Evolutionary conservation across 2,329 filamentous ascomycete species (phyloP), one percentile per base, ranked within the genome.

Genomic region (Diplocarpon mali): DNA sequence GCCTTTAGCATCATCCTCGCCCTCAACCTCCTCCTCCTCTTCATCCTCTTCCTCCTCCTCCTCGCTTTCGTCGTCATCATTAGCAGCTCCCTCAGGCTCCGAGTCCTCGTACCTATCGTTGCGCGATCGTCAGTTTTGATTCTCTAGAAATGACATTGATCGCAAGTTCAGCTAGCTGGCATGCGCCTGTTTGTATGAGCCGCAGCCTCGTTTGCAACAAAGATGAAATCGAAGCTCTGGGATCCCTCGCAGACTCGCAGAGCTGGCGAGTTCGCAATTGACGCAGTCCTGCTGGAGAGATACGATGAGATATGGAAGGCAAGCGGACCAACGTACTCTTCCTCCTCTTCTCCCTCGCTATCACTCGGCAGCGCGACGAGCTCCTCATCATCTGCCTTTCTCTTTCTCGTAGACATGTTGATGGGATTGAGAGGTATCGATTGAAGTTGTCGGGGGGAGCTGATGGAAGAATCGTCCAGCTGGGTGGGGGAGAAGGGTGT

Each of bases 11-110:
- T 53, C 40, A 15, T 50, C 44, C 38, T 54, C 48, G 29, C 53
- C 49, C 13, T 51, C 49, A 9, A 58, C 50, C 15, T 51, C 47
- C 46, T 45, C 49, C 12, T 55, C 53, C 37, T 59, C 50, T 48
- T 53, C 51, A 34, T 65, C 59, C 42, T 65, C 4, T 17, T 51
- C 46, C 46, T 43, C 54, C 48, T 53, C 52, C 35, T 65, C 59
- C 42, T 65, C 62, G 20, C 64, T 58, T 15, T 67, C 64, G 45
- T 62, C 59, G 29, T 57, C 61, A 51, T 62, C 53, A 52, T 60
- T 56, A 38, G 48, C 54, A 41, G 55, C 54, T 45, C 59, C 57
- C 43, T 58, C 52, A 41, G 54, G 54, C 50, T 62, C 53, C 44
- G 60, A 55, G 50, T 62, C 62, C 51, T 67, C 56, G 38, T 59